Conservation (phyloP, 163 green algal genomes). For the Trebouxia gelatinosa region DNA sequence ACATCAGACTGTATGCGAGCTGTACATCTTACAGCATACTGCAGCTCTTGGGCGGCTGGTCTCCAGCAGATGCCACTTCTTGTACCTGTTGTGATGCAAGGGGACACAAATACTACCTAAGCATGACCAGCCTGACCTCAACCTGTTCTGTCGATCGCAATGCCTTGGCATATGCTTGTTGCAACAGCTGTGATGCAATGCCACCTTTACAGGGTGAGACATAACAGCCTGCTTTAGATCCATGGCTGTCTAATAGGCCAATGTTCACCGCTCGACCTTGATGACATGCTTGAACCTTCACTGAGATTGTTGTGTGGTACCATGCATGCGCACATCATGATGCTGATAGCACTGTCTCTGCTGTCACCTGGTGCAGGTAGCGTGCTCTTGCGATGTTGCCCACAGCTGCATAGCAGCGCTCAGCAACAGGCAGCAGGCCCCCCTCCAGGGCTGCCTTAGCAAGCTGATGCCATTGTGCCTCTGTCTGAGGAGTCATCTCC, state of each 20-base stretch:
- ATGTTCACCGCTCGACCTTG: background rate
- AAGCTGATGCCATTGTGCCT: slow-evolving; percentile 78
- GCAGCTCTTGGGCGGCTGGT: background rate
- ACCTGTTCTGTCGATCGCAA: no score
- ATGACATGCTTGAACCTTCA: background rate
- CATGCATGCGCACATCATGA: background rate
- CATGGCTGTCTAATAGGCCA: no score
- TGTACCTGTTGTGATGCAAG: background rate
- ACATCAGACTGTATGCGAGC: background rate
- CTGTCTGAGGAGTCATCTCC: slow-evolving; percentile 71
- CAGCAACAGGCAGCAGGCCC: slow-evolving; percentile 58
- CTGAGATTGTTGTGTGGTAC: no score
- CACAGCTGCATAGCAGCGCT: slow-evolving; percentile 75
- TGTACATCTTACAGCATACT: background rate
- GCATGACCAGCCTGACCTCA: background rate
- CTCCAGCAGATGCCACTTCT: no score
- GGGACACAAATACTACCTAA: background rate
- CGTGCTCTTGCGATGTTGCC: slow-evolving; percentile 61
- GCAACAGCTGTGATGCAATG: no score
- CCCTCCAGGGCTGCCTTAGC: slow-evolving; percentile 59
- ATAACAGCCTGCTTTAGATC: no score
- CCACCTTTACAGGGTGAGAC: no score
- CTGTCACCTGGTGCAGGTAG: slow-evolving; percentile 58
- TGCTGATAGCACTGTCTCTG: background rate
- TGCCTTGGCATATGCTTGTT: no score